Conservation (phyloP, 1,139 yeast genomes). For the Saccharomycopsis crataegensis region DNA sequence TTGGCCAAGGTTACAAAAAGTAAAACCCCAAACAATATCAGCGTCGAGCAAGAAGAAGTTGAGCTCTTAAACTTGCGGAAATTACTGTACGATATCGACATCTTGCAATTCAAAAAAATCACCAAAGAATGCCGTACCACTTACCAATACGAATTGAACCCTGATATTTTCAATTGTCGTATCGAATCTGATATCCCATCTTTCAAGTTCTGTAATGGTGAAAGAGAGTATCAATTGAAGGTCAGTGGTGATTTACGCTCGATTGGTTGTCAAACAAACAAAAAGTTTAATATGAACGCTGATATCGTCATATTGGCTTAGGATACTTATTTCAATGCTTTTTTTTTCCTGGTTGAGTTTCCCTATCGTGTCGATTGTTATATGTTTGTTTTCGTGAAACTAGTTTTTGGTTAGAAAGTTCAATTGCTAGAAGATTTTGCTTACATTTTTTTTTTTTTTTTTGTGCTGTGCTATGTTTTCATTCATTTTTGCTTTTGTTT, state of each 20-base stretch:
- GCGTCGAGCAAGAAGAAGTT: neutral
- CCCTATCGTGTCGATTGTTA: no score
- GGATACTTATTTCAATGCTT: neutral
- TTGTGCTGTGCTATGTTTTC: no score
- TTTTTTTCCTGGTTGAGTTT: neutral
- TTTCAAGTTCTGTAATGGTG: constrained; percentile 13
- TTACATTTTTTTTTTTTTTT: no score
- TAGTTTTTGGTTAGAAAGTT: no score
- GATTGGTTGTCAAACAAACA: neutral
- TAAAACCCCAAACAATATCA: neutral
- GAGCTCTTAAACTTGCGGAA: constrained; percentile 3
- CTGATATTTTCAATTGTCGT: constrained; percentile 7
- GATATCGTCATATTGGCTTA: constrained; percentile 10
- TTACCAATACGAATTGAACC: constrained; percentile 10
- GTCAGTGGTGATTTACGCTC: constrained; percentile 7
- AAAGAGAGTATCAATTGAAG: constrained; percentile 12
- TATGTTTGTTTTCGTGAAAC: no score
- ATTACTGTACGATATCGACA: constrained; percentile 4
- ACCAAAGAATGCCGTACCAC: constrained; percentile 3
- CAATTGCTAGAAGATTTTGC: no score
- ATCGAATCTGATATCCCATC: constrained; percentile 11
- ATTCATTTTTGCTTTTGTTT: no score
- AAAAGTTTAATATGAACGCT: constrained; percentile 5
- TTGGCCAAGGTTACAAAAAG: constrained; percentile 1
- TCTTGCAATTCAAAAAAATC: constrained; percentile 6